These are phyloP conservation scores for Aspergillus brasiliensis DNA, from an alignment of 2,329 filamentous ascomycete species.

Conservation along the genomic window DNA sequence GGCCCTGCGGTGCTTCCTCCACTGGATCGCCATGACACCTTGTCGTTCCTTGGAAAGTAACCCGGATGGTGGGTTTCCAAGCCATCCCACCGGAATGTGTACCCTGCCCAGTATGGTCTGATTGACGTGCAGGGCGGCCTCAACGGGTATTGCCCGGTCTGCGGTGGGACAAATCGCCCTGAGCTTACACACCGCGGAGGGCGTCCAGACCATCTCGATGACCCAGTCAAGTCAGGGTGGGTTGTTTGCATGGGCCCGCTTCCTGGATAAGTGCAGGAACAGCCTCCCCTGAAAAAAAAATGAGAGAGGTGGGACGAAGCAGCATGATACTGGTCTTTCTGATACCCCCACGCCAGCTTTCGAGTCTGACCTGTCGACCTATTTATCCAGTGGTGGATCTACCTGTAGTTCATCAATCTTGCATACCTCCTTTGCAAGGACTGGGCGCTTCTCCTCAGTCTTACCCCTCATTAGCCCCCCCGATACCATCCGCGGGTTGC, in stretches of 20 bases:
- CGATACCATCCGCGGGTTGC: not conserved
- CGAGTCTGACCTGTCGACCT: not conserved
- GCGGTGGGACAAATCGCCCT: not conserved
- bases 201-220: not conserved
- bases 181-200: not conserved
- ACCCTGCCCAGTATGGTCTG: not conserved
- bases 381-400: not conserved
- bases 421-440: constrained; percentile 3
- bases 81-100: constrained; percentile 4
- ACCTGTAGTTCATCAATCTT: not conserved
- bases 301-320: not conserved
- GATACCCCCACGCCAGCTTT: not conserved
- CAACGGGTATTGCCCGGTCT: not conserved
- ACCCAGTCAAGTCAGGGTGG: not conserved
- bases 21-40: not conserved
- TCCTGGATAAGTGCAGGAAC: not conserved
- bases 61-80: not conserved
- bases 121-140: not conserved
- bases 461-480: constrained; percentile 25
- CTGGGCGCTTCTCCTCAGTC: constrained; percentile 10
- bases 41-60: not conserved
- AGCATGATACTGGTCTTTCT: not conserved
- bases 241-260: not conserved
- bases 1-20: not conserved
- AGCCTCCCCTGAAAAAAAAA: not conserved